phyloP scores from a whole-genome alignment of 306 rosid species.

The Quercus gilva region DNA sequence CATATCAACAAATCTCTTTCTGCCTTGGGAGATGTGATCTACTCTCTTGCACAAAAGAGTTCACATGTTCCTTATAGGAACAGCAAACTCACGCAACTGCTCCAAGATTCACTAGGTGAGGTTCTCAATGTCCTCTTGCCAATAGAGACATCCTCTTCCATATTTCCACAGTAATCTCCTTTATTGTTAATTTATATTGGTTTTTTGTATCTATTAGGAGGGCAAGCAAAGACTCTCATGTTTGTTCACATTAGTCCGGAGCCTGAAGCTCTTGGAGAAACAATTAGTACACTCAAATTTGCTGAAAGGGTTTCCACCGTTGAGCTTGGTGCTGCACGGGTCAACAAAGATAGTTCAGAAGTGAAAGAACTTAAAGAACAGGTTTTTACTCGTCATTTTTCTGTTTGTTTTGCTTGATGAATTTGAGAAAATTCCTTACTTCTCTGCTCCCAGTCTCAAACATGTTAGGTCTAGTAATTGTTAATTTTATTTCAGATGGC shows the following conservation, averaged over 20 bases:
- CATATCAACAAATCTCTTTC: constrained; percentile 97
- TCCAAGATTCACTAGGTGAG: constrained; percentile 94
- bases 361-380: constrained; percentile 90
- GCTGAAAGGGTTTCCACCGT: constrained; percentile 88
- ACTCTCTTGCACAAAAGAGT: constrained; percentile 81
- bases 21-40: constrained; percentile 92
- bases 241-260: constrained; percentile 95
- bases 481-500: neutral
- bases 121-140: neutral
- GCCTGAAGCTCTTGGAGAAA: constrained; percentile 78
- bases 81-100: constrained; percentile 94
- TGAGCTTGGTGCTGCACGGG: constrained; percentile 84
- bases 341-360: constrained; percentile 64
- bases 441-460: neutral
- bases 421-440: neutral
- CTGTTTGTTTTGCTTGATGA: neutral
- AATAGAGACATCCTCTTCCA: neutral
- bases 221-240: constrained; percentile 94
- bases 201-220: constrained; percentile 44
- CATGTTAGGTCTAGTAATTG: no score
- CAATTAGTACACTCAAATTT: constrained; percentile 87
- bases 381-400: constrained; percentile 33
- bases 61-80: constrained; percentile 95
- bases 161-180: neutral
- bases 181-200: constrained; percentile 6